Conservation (phyloP, 225 moss, liverwort and hornwort species). For the Physcomitrellopsis africana region DNA sequence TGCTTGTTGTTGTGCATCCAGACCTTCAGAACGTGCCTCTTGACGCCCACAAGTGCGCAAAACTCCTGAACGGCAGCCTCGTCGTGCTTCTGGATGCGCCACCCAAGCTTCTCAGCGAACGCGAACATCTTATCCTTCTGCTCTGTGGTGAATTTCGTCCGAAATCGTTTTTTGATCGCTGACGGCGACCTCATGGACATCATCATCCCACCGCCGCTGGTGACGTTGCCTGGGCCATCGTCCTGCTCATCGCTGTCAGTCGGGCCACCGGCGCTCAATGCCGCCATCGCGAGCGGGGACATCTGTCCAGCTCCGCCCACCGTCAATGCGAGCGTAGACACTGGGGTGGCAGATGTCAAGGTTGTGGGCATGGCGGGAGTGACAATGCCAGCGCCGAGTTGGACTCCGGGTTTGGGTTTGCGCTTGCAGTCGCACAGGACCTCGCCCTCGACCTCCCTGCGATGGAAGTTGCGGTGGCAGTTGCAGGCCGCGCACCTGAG, state of each 20-base stretch:
- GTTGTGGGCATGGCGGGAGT: background rate
- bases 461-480: conserved; percentile 97
- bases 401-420: conserved; percentile 13
- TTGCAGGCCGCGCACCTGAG: conserved; percentile 93
- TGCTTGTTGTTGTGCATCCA: conserved; percentile 99
- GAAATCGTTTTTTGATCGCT: conserved; percentile 93
- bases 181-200: conserved; percentile 56
- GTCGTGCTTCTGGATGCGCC: conserved; percentile 99
- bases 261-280: conserved; percentile 73
- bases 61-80: conserved; percentile 95
- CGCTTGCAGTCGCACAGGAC: conserved; percentile 40
- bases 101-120: conserved; percentile 94
- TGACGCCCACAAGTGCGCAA: conserved; percentile 80
- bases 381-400: background rate
- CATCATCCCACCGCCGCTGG: conserved; percentile 43
- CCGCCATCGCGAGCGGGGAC: conserved; percentile 65
- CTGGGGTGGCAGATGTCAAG: background rate
- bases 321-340: conserved; percentile 58
- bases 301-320: conserved; percentile 43
- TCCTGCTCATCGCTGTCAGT: conserved; percentile 95
- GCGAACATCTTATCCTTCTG: conserved; percentile 98
- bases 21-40: conserved; percentile 98
- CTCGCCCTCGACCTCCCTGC: conserved; percentile 93
- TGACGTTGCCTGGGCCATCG: conserved; percentile 58
- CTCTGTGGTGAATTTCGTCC: conserved; percentile 91